Base-by-base conservation (phyloP, 129 eudicot species). In the Pseudognaphalium luteoalbum region DNA sequence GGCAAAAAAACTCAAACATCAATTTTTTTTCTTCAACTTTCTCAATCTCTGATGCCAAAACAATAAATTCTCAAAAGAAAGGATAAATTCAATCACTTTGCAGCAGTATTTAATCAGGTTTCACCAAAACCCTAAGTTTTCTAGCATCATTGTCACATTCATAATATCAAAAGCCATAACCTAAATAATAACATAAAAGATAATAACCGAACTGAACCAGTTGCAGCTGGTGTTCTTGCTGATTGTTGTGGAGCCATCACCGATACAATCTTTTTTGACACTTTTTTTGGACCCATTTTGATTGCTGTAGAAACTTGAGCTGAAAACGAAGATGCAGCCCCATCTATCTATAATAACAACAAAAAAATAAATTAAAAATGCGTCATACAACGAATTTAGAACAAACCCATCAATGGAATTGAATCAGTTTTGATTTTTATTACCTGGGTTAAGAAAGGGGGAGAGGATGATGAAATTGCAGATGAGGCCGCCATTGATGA, bases 401-500 rank as follows among this genome's bases (percentile, higher is more conserved):
- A 63, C 35, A 12, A 15, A 63, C 41, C 68, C 68, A 30, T 7
- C 21, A 41, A 29, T 32, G 21, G 29, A 28, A 63, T 28, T 47
- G 59, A 67, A 80, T 66, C 19, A 32, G 68, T 44, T 14, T 64
- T 22, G 6, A 16, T 2, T 6, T 21, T 69, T 44, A 32, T 58
- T 74, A 89, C 96, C 96, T 85, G 88, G 66, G 68, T 78, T 20
- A 78, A 6, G 76, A 87, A 83, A 66, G 85, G 77, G n/a, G 87
- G 63, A 22, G 87, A 80, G 64, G 75, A 80, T 9, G 86, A 83
- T 50, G 90, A 73, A 47, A 85, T 70, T 75, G 88, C 86, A 65
- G 90, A 78, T 61, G 90, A 85, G 63, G 88, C 89, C 81, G 87
- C 88, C 91, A 86, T 86, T 72, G 83, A 83, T 74, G 80, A 78